Evolutionary conservation across 192 early-diverging fungal species (phyloP), one percentile per base, ranked within the genome.

Genomic region (Backusella sp.): DNA sequence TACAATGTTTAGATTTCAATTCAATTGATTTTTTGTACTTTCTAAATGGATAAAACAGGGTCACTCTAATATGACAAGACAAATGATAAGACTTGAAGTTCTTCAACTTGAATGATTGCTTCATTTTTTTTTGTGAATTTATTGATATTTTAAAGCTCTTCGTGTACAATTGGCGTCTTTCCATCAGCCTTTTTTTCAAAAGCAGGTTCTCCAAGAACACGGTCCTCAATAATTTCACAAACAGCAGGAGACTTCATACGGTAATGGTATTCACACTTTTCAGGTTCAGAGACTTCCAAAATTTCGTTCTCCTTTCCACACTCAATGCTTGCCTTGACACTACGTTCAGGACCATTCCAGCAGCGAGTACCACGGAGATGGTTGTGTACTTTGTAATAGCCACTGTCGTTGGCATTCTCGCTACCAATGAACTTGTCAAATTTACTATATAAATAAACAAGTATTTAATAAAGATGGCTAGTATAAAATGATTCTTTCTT

Each of bases 331-430:
- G 91, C 86, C 78, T 78, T 69, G 21, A 88, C 78, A 82, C 79
- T 79, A 28, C 98, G 88, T 15, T 90, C 85, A 2, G 97, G 98
- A 0, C 97, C 98, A 75, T 98, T 96, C 98, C 98, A 99, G 85
- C 98, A 99, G 41, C 89, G 86, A 19, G 88, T 83, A 30, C 98
- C 98, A 72, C 89, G 78, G 6, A 83, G 83, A 77, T 92, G 96
- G 73, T 86, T 79, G 80, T 96, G 94, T 44, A 81, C 56, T 6
- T 74, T 46, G 73, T 96, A 91, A 71, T 77, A 70, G 17, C 46
- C 39, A 21, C 80, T 79, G 37, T 77, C 81, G 23, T 44, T 37
- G 17, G 15, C 41, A n/a, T 85, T 78, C 30, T 82, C 84, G 12
- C 26, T 67, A 49, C 76, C 56, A 32, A 69, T 69, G 80, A 91